Evolutionary conservation across 2,329 filamentous ascomycete genomes (phyloP).

Genomic region (Paracoccidioides brasiliensis): DNA sequence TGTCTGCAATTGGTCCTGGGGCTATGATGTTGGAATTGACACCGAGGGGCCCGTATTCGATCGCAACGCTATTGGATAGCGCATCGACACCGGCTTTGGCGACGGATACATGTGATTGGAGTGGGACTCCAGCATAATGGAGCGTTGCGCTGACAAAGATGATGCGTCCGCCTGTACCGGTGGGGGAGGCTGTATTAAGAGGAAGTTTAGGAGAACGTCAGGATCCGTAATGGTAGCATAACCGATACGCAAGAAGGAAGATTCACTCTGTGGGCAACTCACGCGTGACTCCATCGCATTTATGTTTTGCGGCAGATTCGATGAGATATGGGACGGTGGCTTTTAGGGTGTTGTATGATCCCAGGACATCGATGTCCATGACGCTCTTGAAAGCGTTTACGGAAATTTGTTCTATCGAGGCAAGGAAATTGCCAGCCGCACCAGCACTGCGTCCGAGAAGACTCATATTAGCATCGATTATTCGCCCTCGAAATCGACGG

Average conservation of each 20-base stretch:
- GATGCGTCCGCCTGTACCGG: slow-evolving; percentile 63
- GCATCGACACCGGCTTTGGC: slow-evolving; percentile 88
- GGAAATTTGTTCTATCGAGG: slow-evolving; percentile 66
- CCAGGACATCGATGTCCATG: slow-evolving; percentile 90
- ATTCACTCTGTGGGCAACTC: slow-evolving; percentile 10
- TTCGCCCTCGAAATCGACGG: not conserved
- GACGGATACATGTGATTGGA: slow-evolving; percentile 81
- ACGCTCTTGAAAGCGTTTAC: slow-evolving; percentile 89
- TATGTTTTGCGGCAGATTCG: slow-evolving; percentile 54
- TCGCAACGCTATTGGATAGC: slow-evolving; percentile 61
- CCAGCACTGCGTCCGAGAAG: slow-evolving; percentile 50
- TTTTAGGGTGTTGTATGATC: slow-evolving; percentile 90
- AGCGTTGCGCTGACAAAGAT: slow-evolving; percentile 84
- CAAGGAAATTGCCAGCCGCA: slow-evolving; percentile 90
- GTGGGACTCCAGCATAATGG: slow-evolving; percentile 73
- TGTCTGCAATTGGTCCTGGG: slow-evolving; percentile 72
- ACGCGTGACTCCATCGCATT: slow-evolving; percentile 44
- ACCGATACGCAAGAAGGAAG: not conserved
- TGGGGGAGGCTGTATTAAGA: slow-evolving; percentile 25
- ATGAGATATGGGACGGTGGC: slow-evolving; percentile 73
- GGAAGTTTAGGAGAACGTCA: slow-evolving; percentile 1
- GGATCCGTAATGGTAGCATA: not conserved
- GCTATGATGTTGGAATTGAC: slow-evolving; percentile 80
- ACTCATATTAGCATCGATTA: not conserved
- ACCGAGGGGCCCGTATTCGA: slow-evolving; percentile 83